Conservation (phyloP, 805 yeast species). For the Candida ovalis region DNA sequence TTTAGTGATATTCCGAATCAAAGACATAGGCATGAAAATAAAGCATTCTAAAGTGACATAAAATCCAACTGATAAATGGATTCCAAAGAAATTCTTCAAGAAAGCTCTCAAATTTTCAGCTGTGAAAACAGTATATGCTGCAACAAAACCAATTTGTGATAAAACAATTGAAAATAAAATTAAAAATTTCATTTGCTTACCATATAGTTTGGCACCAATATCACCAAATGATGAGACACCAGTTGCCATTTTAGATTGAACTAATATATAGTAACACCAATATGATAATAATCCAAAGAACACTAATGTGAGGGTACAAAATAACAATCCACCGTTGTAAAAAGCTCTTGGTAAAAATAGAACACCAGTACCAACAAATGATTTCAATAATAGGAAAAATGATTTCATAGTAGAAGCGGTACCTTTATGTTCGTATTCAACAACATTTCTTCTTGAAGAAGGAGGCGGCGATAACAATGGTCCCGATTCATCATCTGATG, state of each 20-base stretch:
- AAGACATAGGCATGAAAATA: conserved; percentile 62
- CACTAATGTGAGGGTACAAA: conserved; percentile 48
- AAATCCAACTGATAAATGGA: conserved; percentile 36
- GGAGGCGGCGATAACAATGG: conserved; percentile 2
- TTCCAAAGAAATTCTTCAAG: conserved; percentile 43
- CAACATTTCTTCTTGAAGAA: background rate
- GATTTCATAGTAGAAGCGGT: conserved; percentile 74
- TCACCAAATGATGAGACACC: conserved; percentile 77
- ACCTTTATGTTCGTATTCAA: conserved; percentile 34
- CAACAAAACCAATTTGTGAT: conserved; percentile 77
- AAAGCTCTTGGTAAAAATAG: conserved; percentile 68
- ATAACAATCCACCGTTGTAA: conserved; percentile 65
- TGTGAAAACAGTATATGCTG: conserved; percentile 77
- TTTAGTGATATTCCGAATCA: conserved; percentile 73
- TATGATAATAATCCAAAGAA: conserved; percentile 68
- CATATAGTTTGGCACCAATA: conserved; percentile 62
- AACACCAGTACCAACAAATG: conserved; percentile 77
- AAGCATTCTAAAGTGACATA: conserved; percentile 54
- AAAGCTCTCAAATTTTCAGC: conserved; percentile 70
- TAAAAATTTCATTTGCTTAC: conserved; percentile 58
- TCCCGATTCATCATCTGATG: conserved; percentile 38
- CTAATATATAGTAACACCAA: conserved; percentile 72
- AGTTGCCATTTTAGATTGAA: conserved; percentile 53
- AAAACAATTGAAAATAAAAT: conserved; percentile 62
- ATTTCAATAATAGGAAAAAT: conserved; percentile 65